These are phyloP conservation scores for Suillus variegatus DNA, from an alignment of 768 basidiomycete species.

Conservation along the genomic window DNA sequence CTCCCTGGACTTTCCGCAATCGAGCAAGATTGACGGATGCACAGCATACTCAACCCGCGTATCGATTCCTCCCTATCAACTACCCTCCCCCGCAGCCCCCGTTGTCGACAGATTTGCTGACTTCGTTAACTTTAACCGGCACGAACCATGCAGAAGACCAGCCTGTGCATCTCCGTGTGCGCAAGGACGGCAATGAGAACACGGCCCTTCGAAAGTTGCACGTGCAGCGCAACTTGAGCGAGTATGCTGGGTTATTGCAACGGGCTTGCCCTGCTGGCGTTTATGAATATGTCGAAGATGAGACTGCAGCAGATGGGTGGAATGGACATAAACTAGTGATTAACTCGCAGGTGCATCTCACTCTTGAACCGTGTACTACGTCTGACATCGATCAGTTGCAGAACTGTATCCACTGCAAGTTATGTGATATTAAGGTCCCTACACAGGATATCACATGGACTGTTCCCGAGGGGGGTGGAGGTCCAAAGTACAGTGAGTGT, in stretches of 20 bases:
- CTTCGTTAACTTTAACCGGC: constrained; percentile 84
- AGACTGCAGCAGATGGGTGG: constrained; percentile 60
- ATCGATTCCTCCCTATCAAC: constrained; percentile 68
- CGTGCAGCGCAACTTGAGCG: constrained; percentile 69
- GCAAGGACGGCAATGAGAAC: constrained; percentile 40
- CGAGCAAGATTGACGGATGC: constrained; percentile 56
- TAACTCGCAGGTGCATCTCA: constrained; percentile 80
- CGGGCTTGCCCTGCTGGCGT: constrained; percentile 93
- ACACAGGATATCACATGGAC: constrained; percentile 98
- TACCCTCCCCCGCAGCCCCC: constrained; percentile 90
- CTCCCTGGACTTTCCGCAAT: constrained; percentile 92
- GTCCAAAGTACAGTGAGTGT: constrained; percentile 89
- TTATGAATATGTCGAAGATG: constrained; percentile 91
- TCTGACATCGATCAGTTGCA: constrained; percentile 33
- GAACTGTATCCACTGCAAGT: constrained; percentile 93
- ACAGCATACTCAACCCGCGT: constrained; percentile 67
- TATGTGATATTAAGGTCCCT: constrained; percentile 95
- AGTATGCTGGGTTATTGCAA: constrained; percentile 88
- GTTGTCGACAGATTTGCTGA: constrained; percentile 91
- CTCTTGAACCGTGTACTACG: neutral
- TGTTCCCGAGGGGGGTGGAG: constrained; percentile 95
- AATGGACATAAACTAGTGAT: constrained; percentile 90
- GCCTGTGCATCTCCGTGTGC: constrained; percentile 83
- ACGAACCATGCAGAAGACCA: constrained; percentile 99
- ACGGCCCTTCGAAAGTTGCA: constrained; percentile 55